Conservation (phyloP, 768 basidiomycete species). For the Mycena filopes region DNA sequence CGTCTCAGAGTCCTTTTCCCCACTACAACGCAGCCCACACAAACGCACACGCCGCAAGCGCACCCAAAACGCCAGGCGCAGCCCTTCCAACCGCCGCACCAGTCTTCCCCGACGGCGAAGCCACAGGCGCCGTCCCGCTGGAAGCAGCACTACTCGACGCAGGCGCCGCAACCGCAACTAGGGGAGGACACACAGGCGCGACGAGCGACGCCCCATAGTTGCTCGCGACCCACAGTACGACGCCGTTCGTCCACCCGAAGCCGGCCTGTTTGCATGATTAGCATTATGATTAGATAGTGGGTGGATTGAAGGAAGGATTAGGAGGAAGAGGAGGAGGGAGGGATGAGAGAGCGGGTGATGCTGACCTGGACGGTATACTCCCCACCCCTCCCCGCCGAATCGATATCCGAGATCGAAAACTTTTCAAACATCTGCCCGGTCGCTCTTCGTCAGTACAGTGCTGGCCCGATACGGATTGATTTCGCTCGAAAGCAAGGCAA, state of each 20-base stretch:
- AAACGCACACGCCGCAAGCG: conserved; percentile 1
- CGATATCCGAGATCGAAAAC: conserved; percentile 82
- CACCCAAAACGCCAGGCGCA: conserved; percentile 2
- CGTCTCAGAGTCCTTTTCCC: too few species aligned
- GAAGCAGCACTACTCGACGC: neutral
- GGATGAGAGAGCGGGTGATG: too few species aligned
- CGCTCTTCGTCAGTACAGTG: conserved; percentile 2
- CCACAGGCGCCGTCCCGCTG: conserved; percentile 2
- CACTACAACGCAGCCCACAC: neutral
- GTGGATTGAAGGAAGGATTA: neutral
- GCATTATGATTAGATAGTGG: conserved; percentile 3
- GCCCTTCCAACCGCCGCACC: conserved; percentile 7
- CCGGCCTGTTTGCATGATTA: conserved; percentile 58
- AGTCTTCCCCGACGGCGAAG: conserved; percentile 1
- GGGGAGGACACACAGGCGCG: conserved; percentile 70
- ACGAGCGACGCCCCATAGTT: conserved; percentile 70
- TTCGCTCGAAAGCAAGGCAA: too few species aligned
- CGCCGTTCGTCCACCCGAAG: conserved; percentile 93
- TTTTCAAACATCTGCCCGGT: conserved; percentile 84
- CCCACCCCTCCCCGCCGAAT: conserved; percentile 82
- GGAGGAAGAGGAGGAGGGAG: conserved; percentile 26
- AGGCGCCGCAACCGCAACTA: conserved; percentile 34
- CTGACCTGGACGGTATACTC: conserved; percentile 87
- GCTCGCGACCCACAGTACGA: conserved; percentile 77
- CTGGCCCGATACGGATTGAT: neutral